phyloP scores from a whole-genome alignment of 2,329 filamentous ascomycete genomes.

The Fusarium coffeatum region DNA sequence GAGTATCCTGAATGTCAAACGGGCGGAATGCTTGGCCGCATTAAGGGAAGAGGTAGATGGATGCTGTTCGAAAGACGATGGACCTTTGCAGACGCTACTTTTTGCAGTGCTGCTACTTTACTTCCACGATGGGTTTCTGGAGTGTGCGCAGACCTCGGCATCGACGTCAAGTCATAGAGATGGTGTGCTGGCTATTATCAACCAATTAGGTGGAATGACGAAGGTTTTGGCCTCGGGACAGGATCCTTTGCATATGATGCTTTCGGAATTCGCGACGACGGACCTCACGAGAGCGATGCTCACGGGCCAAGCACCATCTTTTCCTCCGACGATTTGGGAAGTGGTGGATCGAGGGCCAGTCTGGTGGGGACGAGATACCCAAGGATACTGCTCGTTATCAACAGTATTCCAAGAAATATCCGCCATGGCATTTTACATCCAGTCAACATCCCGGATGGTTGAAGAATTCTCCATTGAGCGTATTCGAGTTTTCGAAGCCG shows the following conservation, averaged over 20 bases:
- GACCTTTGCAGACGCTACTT: conserved; percentile 49
- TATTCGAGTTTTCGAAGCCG: conserved; percentile 46
- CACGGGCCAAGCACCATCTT: conserved; percentile 53
- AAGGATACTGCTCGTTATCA: conserved; percentile 51
- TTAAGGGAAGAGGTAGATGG: conserved; percentile 50
- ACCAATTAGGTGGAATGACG: conserved; percentile 48
- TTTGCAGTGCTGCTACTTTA: conserved; percentile 58
- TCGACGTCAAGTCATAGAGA: conserved; percentile 52
- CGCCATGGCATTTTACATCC: conserved; percentile 47
- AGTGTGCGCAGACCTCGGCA: conserved; percentile 47
- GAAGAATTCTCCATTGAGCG: conserved; percentile 46
- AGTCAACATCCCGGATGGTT: conserved; percentile 23
- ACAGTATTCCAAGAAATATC: conserved; percentile 51
- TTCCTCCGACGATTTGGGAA: conserved; percentile 53
- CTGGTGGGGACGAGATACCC: conserved; percentile 57
- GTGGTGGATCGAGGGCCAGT: conserved; percentile 54
- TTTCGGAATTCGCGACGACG: conserved; percentile 58
- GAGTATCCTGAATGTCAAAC: conserved; percentile 41
- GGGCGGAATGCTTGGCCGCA: conserved; percentile 49
- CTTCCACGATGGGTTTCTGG: conserved; percentile 55
- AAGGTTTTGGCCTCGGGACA: conserved; percentile 41
- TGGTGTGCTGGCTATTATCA: conserved; percentile 53
- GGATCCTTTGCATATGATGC: conserved; percentile 52
- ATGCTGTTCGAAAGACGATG: conserved; percentile 48
- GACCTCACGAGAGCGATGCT: conserved; percentile 57